Conservation (phyloP, 2,329 filamentous ascomycete genomes). For the Fusarium siculi region DNA sequence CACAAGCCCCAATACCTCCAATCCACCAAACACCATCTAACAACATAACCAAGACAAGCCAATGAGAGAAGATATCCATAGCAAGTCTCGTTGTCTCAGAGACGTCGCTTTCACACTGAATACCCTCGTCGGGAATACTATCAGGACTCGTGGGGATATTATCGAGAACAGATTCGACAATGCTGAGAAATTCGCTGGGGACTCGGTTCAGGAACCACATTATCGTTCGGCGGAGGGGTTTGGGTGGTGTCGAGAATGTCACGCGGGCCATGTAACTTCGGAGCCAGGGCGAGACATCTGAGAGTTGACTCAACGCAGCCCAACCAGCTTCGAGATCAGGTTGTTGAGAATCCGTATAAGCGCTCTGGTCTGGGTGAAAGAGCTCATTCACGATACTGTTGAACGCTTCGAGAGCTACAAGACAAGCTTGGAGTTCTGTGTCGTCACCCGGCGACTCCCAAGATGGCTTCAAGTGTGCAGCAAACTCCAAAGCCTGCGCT, state of each 20-base stretch:
- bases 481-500: slow-evolving; percentile 7
- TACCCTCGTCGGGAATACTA: neutral
- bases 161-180: slow-evolving; percentile 49
- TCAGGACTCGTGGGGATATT: slow-evolving; percentile 8
- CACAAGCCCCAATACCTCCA: slow-evolving; percentile 49
- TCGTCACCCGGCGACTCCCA: neutral
- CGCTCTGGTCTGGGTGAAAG: neutral
- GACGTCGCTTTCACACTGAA: neutral
- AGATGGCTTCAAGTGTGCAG: neutral
- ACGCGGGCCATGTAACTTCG: slow-evolving; percentile 33
- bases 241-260: slow-evolving; percentile 43
- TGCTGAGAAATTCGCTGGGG: slow-evolving; percentile 46
- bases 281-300: slow-evolving; percentile 30
- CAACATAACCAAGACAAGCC: slow-evolving; percentile 52
- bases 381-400: slow-evolving; percentile 20
- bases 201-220: slow-evolving; percentile 55
- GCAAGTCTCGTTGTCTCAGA: slow-evolving; percentile 41
- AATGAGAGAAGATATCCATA: slow-evolving; percentile 53
- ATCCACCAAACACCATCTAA: slow-evolving; percentile 56
- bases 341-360: neutral
- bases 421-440: slow-evolving; percentile 14
- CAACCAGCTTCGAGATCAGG: neutral
- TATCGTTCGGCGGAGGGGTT: slow-evolving; percentile 50
- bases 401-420: slow-evolving; percentile 15
- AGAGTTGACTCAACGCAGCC: neutral